Evolutionary conservation across 495 filamentous ascomycete species (phyloP), one percentile per base, ranked within the genome.

Genomic region (Gamarada debralockiae): DNA sequence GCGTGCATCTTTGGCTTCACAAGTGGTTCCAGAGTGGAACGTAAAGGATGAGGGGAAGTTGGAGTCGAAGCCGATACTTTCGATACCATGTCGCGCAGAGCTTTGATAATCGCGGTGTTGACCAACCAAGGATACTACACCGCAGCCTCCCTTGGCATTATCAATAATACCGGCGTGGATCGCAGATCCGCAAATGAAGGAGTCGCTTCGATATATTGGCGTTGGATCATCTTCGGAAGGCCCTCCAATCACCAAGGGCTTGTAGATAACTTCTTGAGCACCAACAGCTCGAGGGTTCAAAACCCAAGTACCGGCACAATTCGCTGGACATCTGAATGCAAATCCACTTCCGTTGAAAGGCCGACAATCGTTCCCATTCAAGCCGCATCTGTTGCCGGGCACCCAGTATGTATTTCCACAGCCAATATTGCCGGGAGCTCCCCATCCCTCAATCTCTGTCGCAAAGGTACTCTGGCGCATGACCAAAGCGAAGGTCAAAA

Each of bases 311-410:
- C 77, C 76, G 21, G 72, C 71, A 64, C 90, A 96, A 61, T 84
- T 86, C 2, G 86, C 85, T 22, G 89, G 87, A 60, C 90, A 96
- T 43, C 84, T 77, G 65, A 96, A 96, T 13, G 87, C 76, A 54
- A 86, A 77, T 1, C 77, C 80, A 44, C 77, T 77, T 49, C 80
- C 78, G 37, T 74, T 77, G 60, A 96, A 96, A 0, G 90, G 90
- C n/a, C 86, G 80, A 66, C 90, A 96, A 54, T 81, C 70, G 42
- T 84, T 82, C 13, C 90, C 90, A 57, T 95, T 81, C 8, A 93
- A 59, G 3, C 90, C 90, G 63, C 90, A 96, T 23, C 73, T 71
- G 51, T 91, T 91, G 33, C 82, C 84, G 40, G 76, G 70, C 17
- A 70, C 67, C 89, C 89, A 91, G 50, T 68, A 75, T n/a, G 69